phyloP scores from a whole-genome alignment of 352 stramenopile genomes.

The Thraustotheca clavata region DNA sequence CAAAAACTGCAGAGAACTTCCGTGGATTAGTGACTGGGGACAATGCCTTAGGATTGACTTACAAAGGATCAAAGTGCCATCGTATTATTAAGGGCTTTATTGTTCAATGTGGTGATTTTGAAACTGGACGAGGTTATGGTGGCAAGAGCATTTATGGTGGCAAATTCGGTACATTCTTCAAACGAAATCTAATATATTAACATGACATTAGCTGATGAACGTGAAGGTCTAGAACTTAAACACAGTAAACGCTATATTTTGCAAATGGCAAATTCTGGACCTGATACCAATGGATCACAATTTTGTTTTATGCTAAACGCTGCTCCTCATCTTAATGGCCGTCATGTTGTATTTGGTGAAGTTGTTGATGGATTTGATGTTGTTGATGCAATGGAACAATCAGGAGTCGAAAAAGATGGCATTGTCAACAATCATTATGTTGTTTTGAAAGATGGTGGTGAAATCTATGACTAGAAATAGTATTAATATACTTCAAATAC shows the following conservation, averaged over 20 bases:
- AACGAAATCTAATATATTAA: background rate
- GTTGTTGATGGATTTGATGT: constrained; percentile 76
- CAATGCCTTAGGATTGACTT: constrained; percentile 85
- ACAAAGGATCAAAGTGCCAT: constrained; percentile 89
- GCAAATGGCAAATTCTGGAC: constrained; percentile 97
- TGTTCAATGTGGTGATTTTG: constrained; percentile 96
- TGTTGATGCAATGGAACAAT: constrained; percentile 73
- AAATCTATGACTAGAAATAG: constrained; percentile 41
- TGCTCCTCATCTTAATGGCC: constrained; percentile 64
- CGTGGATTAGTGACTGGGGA: constrained; percentile 95
- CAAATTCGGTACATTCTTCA: constrained; percentile 79
- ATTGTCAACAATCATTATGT: constrained; percentile 67
- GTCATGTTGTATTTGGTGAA: constrained; percentile 82
- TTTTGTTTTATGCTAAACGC: constrained; percentile 97
- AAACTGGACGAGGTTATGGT: constrained; percentile 88
- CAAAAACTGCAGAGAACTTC: constrained; percentile 99
- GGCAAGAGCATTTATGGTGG: constrained; percentile 96
- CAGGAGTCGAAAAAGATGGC: constrained; percentile 50
- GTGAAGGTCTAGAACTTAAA: constrained; percentile 50
- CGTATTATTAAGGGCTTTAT: constrained; percentile 97
- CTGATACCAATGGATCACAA: constrained; percentile 97
- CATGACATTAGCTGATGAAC: constrained; percentile 23
- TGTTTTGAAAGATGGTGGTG: constrained; percentile 56
- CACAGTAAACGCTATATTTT: constrained; percentile 68
- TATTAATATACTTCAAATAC: no score